A percentile compares a stretch with the other conserved stretches of the same genome.
phyloP scores from a whole-genome alignment of 2,329 filamentous ascomycete species.

The Escovopsis weberi region DNA sequence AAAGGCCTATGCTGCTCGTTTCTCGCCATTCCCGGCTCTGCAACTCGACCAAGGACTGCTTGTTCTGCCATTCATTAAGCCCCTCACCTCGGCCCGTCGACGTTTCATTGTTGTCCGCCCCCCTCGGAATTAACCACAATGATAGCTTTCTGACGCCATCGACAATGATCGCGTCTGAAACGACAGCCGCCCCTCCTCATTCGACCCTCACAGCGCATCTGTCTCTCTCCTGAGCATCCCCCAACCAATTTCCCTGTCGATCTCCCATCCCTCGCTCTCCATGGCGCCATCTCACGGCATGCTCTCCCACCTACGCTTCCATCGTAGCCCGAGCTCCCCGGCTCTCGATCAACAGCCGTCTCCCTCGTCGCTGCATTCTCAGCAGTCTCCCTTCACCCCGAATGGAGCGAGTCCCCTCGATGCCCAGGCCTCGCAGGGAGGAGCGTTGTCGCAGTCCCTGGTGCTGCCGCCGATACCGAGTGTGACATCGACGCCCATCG shows the following conservation, averaged over 20 bases:
- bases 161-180: slow-evolving; percentile 5
- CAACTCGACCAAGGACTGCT: too few species aligned
- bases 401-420: slow-evolving; percentile 24
- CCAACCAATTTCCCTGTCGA: not conserved
- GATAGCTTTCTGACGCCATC: not conserved
- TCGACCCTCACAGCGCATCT: not conserved
- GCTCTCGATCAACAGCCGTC: slow-evolving; percentile 31
- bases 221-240: slow-evolving; percentile 1
- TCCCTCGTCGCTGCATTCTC: slow-evolving; percentile 21
- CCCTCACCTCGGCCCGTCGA: too few species aligned
- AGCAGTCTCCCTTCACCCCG: slow-evolving; percentile 26
- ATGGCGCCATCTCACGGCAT: slow-evolving; percentile 17
- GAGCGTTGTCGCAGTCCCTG: slow-evolving; percentile 27
- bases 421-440: slow-evolving; percentile 19
- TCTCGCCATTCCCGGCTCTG: too few species aligned
- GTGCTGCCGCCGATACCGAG: slow-evolving; percentile 36
- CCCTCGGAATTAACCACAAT: not conserved
- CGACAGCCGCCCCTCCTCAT: not conserved
- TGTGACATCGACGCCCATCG: slow-evolving; percentile 27
- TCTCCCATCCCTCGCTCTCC: not conserved
- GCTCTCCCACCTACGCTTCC: slow-evolving; percentile 43
- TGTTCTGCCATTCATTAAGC: too few species aligned
- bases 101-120: too few species aligned
- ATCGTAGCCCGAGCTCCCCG: slow-evolving; percentile 41
- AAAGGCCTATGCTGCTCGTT: too few species aligned